Percentiles rank a stretch among this genome's conserved stretches.
Conservation (phyloP, 2,329 filamentous ascomycete genomes). For the Phialophora verrucosa region DNA sequence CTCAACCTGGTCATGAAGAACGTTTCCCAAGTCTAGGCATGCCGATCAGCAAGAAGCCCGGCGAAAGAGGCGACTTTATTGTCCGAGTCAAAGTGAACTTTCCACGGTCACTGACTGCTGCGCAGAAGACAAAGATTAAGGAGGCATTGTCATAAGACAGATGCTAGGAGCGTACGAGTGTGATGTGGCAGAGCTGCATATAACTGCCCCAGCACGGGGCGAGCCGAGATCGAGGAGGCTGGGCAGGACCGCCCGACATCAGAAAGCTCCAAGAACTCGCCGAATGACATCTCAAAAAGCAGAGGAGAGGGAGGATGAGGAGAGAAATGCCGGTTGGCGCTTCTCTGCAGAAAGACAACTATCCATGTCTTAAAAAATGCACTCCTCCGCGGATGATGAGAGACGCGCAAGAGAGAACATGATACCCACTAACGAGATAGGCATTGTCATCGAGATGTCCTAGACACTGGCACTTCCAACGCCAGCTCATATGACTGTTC, state of each 20-base stretch:
- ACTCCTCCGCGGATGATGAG: background rate
- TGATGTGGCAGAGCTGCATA: background rate
- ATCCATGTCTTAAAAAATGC: background rate
- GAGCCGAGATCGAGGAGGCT: background rate
- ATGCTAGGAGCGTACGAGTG: background rate
- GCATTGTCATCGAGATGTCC: background rate
- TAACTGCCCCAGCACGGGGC: background rate
- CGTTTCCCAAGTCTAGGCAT: slow-evolving; percentile 86
- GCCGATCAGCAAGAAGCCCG: slow-evolving; percentile 90
- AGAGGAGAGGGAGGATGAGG: background rate
- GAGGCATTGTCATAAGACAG: slow-evolving; percentile 65
- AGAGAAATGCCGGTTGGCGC: background rate
- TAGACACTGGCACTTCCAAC: background rate
- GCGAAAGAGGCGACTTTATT: slow-evolving; percentile 82
- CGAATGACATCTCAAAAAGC: background rate
- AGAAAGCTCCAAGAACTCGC: background rate
- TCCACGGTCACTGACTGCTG: slow-evolving; percentile 74
- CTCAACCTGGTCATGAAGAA: slow-evolving; percentile 81
- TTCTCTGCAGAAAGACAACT: background rate
- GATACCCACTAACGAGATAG: background rate
- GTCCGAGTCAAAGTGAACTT: slow-evolving; percentile 93
- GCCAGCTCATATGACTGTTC: background rate
- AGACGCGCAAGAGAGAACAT: background rate
- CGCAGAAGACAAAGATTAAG: slow-evolving; percentile 80
- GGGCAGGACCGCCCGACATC: background rate